Conservation (phyloP, 345 rosid genomes). For the Bruguiera parviflora region DNA sequence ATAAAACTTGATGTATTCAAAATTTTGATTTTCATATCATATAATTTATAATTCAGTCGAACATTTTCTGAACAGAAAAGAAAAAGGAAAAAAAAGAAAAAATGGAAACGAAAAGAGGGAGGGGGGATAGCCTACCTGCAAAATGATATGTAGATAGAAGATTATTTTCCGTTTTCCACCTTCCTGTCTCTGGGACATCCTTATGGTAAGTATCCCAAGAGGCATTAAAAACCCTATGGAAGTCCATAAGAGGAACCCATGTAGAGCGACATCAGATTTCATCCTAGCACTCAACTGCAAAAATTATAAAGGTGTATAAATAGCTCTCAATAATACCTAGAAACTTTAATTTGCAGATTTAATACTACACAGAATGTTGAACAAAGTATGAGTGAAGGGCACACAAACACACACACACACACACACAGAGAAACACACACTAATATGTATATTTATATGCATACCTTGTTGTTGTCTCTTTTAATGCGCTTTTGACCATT, state of each 20-base stretch:
- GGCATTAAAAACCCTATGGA: constrained; percentile 83
- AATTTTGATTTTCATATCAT: too few species aligned
- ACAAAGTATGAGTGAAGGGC: background rate
- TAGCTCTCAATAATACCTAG: background rate
- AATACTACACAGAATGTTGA: background rate
- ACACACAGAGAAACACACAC: background rate
- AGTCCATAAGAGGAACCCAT: constrained; percentile 77
- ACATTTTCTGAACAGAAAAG: background rate
- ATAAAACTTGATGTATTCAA: too few species aligned
- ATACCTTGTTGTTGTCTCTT: constrained; percentile 32
- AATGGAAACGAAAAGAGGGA: background rate
- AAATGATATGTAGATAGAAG: constrained; percentile 55
- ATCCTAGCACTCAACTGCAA: constrained; percentile 45
- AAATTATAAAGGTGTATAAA: background rate
- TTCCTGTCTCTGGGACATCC: constrained; percentile 55
- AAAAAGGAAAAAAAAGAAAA: background rate
- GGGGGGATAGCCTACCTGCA: constrained; percentile 51
- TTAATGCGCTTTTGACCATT: constrained; percentile 15
- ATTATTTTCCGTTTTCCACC: constrained; percentile 39
- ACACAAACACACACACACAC: background rate
- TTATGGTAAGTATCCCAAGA: constrained; percentile 59
- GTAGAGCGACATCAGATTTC: constrained; percentile 49
- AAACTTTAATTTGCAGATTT: background rate
- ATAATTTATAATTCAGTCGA: too few species aligned
- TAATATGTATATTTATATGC: too few species aligned